Evolutionary conservation across 345 rosid genomes (phyloP).

Genomic region (Salix viminalis): DNA sequence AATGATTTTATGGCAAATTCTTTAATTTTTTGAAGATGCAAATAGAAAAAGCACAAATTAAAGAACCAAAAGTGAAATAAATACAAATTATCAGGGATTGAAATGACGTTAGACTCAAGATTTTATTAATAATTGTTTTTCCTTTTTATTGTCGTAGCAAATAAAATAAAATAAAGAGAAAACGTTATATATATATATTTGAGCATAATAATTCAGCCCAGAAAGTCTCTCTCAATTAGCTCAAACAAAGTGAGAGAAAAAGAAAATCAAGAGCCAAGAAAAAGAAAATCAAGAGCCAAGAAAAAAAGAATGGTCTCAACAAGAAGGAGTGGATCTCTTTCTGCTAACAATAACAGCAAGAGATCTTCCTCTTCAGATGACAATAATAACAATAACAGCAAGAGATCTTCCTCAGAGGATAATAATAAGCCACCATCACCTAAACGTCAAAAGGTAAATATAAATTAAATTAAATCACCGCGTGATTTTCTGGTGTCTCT

Average conservation of each 20-base stretch:
- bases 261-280: neutral
- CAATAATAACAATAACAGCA: constrained; percentile 40
- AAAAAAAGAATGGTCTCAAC: constrained; percentile 80
- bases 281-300: neutral
- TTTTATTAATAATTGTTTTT: neutral
- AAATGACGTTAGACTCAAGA: neutral
- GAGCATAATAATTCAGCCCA: neutral
- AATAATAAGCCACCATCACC: constrained; percentile 53
- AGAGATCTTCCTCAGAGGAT: constrained; percentile 31
- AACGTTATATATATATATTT: neutral
- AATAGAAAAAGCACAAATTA: neutral
- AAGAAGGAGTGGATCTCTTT: constrained; percentile 74
- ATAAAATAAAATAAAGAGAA: neutral
- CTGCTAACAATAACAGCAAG: constrained; percentile 48
- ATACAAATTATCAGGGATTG: neutral
- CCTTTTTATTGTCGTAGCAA: neutral
- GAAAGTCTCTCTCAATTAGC: neutral
- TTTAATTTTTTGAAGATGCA: neutral
- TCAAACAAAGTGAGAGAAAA: neutral
- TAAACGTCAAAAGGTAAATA: constrained; percentile 65
- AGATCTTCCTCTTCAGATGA: constrained; percentile 19
- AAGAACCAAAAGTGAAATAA: neutral
- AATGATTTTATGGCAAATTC: neutral
- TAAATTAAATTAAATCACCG: neutral
- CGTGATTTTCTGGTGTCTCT: constrained; percentile 13